A percentile compares a stretch with the other conserved stretches of the same genome.
Evolutionary conservation across 2,329 filamentous ascomycete genomes (phyloP).

Genomic region (Alternaria conjuncta): DNA sequence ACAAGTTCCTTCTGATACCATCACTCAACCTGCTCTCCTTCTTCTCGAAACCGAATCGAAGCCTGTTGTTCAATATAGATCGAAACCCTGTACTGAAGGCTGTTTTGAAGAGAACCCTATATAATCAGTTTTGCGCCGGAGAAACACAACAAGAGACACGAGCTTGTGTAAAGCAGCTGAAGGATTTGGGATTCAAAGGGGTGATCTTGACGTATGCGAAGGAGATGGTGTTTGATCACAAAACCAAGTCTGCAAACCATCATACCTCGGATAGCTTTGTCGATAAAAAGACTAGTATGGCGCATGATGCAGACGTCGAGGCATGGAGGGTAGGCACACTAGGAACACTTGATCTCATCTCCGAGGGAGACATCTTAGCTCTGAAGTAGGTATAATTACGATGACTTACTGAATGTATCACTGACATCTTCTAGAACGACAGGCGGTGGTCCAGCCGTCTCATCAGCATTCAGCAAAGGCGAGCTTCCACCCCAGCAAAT

Average conservation of each 20-base stretch:
- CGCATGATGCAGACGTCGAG: constrained; percentile 45
- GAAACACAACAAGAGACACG: constrained; percentile 73
- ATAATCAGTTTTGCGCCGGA: constrained; percentile 89
- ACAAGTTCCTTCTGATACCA: constrained; percentile 50
- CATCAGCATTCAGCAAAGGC: constrained; percentile 47
- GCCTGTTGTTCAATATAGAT: constrained; percentile 65
- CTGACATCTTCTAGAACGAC: constrained; percentile 46
- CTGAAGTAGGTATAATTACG: constrained; percentile 30
- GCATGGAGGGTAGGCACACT: constrained; percentile 38
- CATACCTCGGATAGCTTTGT: constrained; percentile 19
- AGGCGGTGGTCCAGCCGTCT: constrained; percentile 52
- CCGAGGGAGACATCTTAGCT: constrained; percentile 39
- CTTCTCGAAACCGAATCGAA: constrained; percentile 47
- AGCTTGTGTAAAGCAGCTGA: constrained; percentile 63
- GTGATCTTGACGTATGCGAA: constrained; percentile 85
- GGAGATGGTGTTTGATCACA: constrained; percentile 62
- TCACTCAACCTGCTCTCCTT: constrained; percentile 49
- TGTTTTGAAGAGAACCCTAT: constrained; percentile 80
- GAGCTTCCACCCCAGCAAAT: constrained; percentile 51
- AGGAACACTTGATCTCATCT: constrained; percentile 38
- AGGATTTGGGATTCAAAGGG: constrained; percentile 79
- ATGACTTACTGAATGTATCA: not conserved
- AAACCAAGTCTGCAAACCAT: constrained; percentile 27
- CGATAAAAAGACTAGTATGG: constrained; percentile 1
- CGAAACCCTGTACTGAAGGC: constrained; percentile 74